A percentile compares a stretch with the other conserved stretches of the same genome.
Conservation (phyloP, 768 basidiomycete species). For the Cantharellus anzutake region DNA sequence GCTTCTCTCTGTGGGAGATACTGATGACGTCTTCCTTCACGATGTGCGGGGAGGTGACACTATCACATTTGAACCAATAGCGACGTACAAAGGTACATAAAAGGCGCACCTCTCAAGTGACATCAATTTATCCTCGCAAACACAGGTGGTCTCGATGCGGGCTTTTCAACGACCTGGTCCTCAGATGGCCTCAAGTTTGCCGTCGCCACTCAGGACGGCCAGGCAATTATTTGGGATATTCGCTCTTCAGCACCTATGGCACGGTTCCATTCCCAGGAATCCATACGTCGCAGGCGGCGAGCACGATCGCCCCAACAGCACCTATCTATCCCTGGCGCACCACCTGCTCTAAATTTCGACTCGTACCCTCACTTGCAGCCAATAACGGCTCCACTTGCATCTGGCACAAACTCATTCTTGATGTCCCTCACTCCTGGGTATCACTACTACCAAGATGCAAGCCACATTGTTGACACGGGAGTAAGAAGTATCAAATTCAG, state of each 20-base stretch:
- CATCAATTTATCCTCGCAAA: too few species aligned
- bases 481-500: slow-evolving; percentile 66
- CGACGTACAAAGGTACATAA: slow-evolving; percentile 27
- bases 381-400: too few species aligned
- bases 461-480: slow-evolving; percentile 6
- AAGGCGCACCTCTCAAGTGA: neutral
- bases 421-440: neutral
- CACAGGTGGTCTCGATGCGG: slow-evolving; percentile 24
- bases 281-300: neutral
- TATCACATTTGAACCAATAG: slow-evolving; percentile 45
- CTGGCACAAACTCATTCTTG: too few species aligned
- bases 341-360: too few species aligned
- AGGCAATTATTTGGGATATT: slow-evolving; percentile 69
- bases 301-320: neutral
- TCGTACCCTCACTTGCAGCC: too few species aligned
- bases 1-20: slow-evolving; percentile 81
- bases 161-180: slow-evolving; percentile 67
- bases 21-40: slow-evolving; percentile 68
- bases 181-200: slow-evolving; percentile 61
- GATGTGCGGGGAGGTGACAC: slow-evolving; percentile 45
- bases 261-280: neutral
- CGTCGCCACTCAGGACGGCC: slow-evolving; percentile 65
- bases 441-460: neutral
- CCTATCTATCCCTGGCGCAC: neutral
- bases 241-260: slow-evolving; percentile 15